Evolutionary conservation across 2,329 filamentous ascomycete species (phyloP).

Genomic region (Cordyceps fumosorosea): DNA sequence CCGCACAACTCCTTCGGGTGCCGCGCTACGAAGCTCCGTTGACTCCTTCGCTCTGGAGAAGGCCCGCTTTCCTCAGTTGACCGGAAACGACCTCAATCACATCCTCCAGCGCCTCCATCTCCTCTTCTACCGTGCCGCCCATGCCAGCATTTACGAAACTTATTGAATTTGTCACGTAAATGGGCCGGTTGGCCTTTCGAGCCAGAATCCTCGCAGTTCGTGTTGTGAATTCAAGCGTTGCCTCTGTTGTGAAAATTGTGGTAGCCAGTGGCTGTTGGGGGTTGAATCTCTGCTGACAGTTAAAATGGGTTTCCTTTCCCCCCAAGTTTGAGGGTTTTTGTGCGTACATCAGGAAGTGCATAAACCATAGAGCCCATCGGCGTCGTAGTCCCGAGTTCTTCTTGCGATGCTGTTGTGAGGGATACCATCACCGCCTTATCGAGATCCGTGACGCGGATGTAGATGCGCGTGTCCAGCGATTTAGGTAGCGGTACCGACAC

Average conservation of each 20-base stretch:
- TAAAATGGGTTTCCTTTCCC: background rate
- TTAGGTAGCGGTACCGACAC: constrained; percentile 55
- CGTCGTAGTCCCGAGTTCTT: constrained; percentile 42
- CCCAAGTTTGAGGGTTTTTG: background rate
- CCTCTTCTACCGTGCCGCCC: constrained; percentile 81
- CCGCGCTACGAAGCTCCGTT: background rate
- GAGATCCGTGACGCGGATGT: constrained; percentile 52
- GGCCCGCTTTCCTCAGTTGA: constrained; percentile 20
- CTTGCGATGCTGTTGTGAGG: constrained; percentile 50
- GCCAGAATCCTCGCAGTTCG: constrained; percentile 78
- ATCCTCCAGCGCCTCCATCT: constrained; percentile 79
- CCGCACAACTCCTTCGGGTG: too few species aligned
- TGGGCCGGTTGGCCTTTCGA: constrained; percentile 62
- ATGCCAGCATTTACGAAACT: constrained; percentile 67
- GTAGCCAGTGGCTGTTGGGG: constrained; percentile 65
- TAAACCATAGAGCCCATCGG: constrained; percentile 88
- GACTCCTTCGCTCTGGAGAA: background rate
- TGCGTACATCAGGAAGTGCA: constrained; percentile 75
- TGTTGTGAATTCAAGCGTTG: constrained; percentile 79
- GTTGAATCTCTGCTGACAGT: constrained; percentile 39
- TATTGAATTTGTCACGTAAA: constrained; percentile 88
- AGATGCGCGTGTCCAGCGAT: constrained; percentile 54
- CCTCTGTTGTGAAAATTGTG: constrained; percentile 67
- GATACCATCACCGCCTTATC: constrained; percentile 54
- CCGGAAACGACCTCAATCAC: constrained; percentile 60